These are phyloP conservation scores for Phylloporus sp. DNA, from an alignment of 1,284 basidiomycete species.

Conservation along the genomic window DNA sequence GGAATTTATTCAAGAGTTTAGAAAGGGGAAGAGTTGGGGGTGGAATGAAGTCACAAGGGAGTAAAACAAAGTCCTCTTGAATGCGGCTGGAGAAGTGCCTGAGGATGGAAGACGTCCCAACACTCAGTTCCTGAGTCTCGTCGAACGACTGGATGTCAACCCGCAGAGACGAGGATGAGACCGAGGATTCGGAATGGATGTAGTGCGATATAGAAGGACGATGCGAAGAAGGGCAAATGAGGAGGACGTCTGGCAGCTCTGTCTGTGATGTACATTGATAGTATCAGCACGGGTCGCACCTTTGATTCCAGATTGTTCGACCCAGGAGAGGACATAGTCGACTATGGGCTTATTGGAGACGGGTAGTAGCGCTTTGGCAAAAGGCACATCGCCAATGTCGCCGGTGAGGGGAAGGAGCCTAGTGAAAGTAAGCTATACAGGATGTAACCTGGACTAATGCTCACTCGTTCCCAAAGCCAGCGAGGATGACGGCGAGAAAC, in stretches of 20 bases:
- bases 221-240: constrained; percentile 83
- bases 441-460: constrained; percentile 25
- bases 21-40: constrained; percentile 76
- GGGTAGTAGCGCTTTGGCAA: constrained; percentile 86
- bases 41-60: constrained; percentile 91
- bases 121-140: constrained; percentile 67
- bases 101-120: constrained; percentile 76
- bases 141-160: constrained; percentile 82
- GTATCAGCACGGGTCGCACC: constrained; percentile 55
- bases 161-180: constrained; percentile 64
- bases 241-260: constrained; percentile 71
- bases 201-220: constrained; percentile 81
- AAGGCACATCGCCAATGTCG: constrained; percentile 76
- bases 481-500: constrained; percentile 85
- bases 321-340: constrained; percentile 85
- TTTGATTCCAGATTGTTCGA: constrained; percentile 86
- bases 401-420: constrained; percentile 78
- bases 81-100: constrained; percentile 75
- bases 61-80: constrained; percentile 85
- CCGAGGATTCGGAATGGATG: constrained; percentile 71
- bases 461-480: constrained; percentile 89
- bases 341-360: constrained; percentile 89
- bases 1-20: constrained; percentile 82
- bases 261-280: constrained; percentile 16
- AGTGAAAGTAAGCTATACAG: constrained; percentile 24